Percentiles rank a stretch among this genome's conserved stretches.
These are phyloP conservation scores for Fusarium tjaetaba DNA, from an alignment of 2,329 filamentous ascomycete species.

Conservation along the genomic window DNA sequence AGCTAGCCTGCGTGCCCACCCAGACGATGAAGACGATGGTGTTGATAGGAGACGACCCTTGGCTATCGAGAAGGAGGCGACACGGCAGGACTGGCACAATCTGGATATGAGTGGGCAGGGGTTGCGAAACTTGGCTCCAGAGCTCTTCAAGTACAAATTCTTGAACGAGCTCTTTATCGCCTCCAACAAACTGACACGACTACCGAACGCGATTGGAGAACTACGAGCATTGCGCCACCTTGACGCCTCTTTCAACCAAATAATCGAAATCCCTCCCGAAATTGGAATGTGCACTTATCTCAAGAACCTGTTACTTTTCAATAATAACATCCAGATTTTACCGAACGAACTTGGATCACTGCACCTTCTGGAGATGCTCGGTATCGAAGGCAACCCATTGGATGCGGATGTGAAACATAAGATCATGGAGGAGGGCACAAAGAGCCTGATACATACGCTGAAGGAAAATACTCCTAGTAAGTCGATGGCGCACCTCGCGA, in stretches of 20 bases:
- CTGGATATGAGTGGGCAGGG: slow-evolving; percentile 97
- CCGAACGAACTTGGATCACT: slow-evolving; percentile 90
- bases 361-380: slow-evolving; percentile 87
- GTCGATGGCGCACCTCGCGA: slow-evolving; percentile 45
- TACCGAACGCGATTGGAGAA: slow-evolving; percentile 85
- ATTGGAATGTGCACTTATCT: slow-evolving; percentile 97
- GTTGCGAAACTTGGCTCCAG: slow-evolving; percentile 79
- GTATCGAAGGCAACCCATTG: slow-evolving; percentile 91
- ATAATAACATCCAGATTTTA: slow-evolving; percentile 85
- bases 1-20: slow-evolving; percentile 58
- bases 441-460: slow-evolving; percentile 82
- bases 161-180: slow-evolving; percentile 92
- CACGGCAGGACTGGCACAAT: slow-evolving; percentile 88
- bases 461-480: slow-evolving; percentile 86
- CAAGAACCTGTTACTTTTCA: slow-evolving; percentile 85
- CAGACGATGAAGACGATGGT: slow-evolving; percentile 62
- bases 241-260: slow-evolving; percentile 88
- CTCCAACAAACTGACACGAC: slow-evolving; percentile 84
- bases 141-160: slow-evolving; percentile 89
- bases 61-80: slow-evolving; percentile 72
- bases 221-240: slow-evolving; percentile 84
- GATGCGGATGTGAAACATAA: slow-evolving; percentile 80
- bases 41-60: slow-evolving; percentile 69
- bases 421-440: slow-evolving; percentile 88
- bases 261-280: slow-evolving; percentile 84